phyloP scores from a whole-genome alignment of 2,329 filamentous ascomycete genomes.

The Exophiala spinifera region DNA sequence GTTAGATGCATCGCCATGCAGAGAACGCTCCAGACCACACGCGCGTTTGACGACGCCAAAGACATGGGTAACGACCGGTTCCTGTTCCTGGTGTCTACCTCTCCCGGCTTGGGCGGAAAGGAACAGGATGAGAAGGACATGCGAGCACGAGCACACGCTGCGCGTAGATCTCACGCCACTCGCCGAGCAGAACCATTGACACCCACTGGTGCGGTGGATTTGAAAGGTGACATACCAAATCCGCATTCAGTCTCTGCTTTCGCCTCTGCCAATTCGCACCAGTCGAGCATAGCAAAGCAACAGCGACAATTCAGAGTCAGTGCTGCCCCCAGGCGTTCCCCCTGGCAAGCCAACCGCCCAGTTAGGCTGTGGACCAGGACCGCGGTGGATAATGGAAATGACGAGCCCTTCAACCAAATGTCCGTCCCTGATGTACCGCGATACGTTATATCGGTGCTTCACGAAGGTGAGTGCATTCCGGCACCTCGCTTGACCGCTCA shows the following conservation, averaged over 20 bases:
- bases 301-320: background rate
- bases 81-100: background rate
- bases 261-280: background rate
- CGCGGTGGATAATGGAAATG: background rate
- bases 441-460: background rate
- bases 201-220: background rate
- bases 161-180: background rate
- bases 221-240: background rate
- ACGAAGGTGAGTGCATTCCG: background rate
- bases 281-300: background rate
- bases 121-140: background rate
- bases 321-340: background rate
- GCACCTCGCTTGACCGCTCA: background rate
- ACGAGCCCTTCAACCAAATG: background rate
- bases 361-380: background rate
- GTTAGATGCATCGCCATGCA: no score
- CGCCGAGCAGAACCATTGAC: background rate
- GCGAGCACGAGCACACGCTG: slow-evolving; percentile 1
- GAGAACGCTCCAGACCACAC: background rate
- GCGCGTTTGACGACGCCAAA: background rate
- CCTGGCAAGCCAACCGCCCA: no score
- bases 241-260: background rate
- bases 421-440: background rate
- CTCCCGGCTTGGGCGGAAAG: background rate
- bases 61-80: background rate